These are phyloP conservation scores for Alopecurus myosuroides DNA, from an alignment of 176 grass and related monocot species.

Conservation along the genomic window DNA sequence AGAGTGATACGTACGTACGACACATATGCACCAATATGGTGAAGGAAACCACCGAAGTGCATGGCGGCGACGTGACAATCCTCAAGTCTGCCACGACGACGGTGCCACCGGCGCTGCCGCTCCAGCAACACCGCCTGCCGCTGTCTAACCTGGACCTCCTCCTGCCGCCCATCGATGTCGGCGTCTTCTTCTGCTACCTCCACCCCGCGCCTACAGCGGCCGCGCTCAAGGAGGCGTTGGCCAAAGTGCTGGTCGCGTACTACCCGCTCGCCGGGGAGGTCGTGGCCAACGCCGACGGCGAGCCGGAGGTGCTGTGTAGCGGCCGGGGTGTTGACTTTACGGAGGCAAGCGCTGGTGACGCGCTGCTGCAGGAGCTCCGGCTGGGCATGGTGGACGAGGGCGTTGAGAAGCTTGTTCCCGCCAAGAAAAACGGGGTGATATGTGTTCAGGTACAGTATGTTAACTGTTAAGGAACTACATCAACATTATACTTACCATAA, in stretches of 20 bases:
- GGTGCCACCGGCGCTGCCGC: constrained; percentile 35
- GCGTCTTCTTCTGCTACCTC: constrained; percentile 72
- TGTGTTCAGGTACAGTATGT: constrained; percentile 52
- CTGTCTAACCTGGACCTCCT: constrained; percentile 80
- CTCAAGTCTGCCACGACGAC: constrained; percentile 12
- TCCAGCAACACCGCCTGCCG: constrained; percentile 39
- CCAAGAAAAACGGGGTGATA: constrained; percentile 48
- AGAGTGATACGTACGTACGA: too few species aligned
- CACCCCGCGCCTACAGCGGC: constrained; percentile 19
- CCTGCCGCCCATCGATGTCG: constrained; percentile 50
- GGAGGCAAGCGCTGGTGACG: constrained; percentile 22
- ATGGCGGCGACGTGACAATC: background rate
- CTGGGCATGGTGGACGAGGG: constrained; percentile 43
- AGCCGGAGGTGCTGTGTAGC: constrained; percentile 77
- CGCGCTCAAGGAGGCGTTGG: constrained; percentile 49
- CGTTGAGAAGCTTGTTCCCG: constrained; percentile 51
- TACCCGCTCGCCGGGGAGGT: constrained; percentile 69
- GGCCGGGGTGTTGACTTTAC: constrained; percentile 58
- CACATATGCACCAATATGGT: background rate
- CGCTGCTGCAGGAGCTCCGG: constrained; percentile 33
- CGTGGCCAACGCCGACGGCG: constrained; percentile 32
- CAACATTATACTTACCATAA: background rate
- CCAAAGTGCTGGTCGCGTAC: constrained; percentile 48
- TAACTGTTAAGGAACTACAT: too few species aligned
- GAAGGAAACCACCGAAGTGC: background rate